Evolutionary conservation across 345 rosid genomes (phyloP).

Genomic region (Mercurialis annua): DNA sequence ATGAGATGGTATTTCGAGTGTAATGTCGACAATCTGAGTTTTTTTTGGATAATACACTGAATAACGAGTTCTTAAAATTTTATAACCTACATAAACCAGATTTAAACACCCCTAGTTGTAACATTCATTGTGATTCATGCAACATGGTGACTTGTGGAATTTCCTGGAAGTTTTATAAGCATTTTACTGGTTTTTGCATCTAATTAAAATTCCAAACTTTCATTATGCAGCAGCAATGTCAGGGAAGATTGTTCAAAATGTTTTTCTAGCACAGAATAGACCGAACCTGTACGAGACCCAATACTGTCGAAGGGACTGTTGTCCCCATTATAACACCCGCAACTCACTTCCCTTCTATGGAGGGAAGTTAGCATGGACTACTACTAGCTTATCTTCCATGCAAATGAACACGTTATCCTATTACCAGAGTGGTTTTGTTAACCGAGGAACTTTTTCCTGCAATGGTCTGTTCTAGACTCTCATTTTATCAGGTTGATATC

Average conservation of each 20-base stretch:
- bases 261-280: conserved; percentile 72
- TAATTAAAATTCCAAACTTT: conserved; percentile 8
- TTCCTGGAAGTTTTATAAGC: too few species aligned
- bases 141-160: too few species aligned
- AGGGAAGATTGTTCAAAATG: conserved; percentile 79
- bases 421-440: conserved; percentile 57
- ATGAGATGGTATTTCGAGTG: too few species aligned
- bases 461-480: conserved; percentile 94
- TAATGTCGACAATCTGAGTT: too few species aligned
- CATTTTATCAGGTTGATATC: conserved; percentile 45
- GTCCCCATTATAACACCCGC: conserved; percentile 49
- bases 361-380: conserved; percentile 80
- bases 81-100: too few species aligned
- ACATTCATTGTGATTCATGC: too few species aligned
- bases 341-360: conserved; percentile 59
- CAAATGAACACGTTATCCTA: conserved; percentile 45
- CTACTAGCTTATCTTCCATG: conserved; percentile 70
- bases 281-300: conserved; percentile 55
- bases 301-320: conserved; percentile 46
- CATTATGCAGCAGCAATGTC: conserved; percentile 73
- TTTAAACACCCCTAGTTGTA: too few species aligned
- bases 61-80: too few species aligned
- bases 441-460: conserved; percentile 61
- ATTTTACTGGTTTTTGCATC: background rate
- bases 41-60: too few species aligned